Evolutionary conservation across 495 filamentous ascomycete species (phyloP).

Genomic region (Clavariopsis aquatica): DNA sequence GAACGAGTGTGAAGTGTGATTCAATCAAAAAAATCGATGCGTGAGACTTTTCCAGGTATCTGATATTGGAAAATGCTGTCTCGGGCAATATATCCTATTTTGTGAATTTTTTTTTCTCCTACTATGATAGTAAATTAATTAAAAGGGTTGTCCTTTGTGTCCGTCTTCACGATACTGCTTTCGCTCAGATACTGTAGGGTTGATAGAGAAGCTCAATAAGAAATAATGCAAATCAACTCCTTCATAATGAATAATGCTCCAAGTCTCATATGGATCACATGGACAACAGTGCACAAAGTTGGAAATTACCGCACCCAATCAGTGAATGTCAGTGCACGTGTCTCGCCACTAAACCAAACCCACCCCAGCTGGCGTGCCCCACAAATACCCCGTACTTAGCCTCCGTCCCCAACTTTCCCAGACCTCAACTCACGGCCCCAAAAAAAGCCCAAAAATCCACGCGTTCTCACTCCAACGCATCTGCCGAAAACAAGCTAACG

Average conservation of each 20-base stretch:
- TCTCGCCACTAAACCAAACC: neutral
- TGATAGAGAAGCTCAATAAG: no score
- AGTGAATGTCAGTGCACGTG: slow-evolving; percentile 2
- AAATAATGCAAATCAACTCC: no score
- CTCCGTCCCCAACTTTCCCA: neutral
- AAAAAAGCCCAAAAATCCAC: neutral
- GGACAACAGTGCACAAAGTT: neutral
- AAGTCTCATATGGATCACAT: neutral
- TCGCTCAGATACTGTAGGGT: no score
- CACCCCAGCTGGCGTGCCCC: neutral
- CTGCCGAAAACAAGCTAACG: slow-evolving; percentile 8
- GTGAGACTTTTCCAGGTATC: no score
- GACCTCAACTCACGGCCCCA: neutral
- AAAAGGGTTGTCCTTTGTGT: no score
- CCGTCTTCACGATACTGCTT: no score
- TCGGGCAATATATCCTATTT: no score
- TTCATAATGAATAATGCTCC: neutral
- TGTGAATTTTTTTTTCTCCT: no score
- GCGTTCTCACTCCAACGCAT: neutral
- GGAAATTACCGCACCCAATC: neutral
- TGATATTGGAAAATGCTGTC: no score
- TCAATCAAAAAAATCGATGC: neutral
- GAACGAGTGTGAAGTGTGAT: no score
- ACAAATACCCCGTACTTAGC: neutral
- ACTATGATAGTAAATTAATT: no score